phyloP scores from a whole-genome alignment of 176 grass and related monocot genomes.

The Lolium perenne region DNA sequence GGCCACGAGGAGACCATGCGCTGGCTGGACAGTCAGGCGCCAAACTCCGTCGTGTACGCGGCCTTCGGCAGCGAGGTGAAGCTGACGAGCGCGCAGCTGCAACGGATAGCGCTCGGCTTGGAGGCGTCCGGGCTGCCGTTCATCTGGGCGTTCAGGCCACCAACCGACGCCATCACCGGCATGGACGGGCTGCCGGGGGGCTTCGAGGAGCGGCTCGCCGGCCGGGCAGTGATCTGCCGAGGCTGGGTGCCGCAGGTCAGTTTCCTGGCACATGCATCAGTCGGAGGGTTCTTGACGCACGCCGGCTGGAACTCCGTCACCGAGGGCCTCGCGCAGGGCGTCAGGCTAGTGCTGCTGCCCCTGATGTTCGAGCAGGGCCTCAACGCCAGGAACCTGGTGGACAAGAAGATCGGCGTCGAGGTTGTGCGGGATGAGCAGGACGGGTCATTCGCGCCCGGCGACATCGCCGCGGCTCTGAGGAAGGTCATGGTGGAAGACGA shows the following conservation, averaged over 20 bases:
- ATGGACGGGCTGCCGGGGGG: conserved; percentile 35
- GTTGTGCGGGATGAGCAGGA: conserved; percentile 55
- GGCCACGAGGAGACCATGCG: conserved; percentile 23
- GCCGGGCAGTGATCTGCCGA: conserved; percentile 39
- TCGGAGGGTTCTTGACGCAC: conserved; percentile 70
- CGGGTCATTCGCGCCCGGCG: conserved; percentile 51
- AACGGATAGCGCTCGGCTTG: conserved; percentile 57
- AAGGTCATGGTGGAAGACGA: conserved; percentile 55
- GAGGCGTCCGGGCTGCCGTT: conserved; percentile 59
- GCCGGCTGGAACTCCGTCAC: conserved; percentile 61
- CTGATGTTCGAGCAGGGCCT: conserved; percentile 70
- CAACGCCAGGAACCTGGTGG: conserved; percentile 58
- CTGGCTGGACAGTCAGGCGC: conserved; percentile 56
- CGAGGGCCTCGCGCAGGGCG: conserved; percentile 55
- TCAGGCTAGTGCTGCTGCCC: conserved; percentile 59
- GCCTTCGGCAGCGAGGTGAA: conserved; percentile 77
- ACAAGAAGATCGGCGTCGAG: conserved; percentile 51
- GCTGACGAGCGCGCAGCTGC: conserved; percentile 48
- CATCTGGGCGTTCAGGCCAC: conserved; percentile 63
- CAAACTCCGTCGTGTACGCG: conserved; percentile 58
- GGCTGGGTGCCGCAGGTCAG: conserved; percentile 63
- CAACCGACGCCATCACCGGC: not conserved
- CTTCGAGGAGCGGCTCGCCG: conserved; percentile 42
- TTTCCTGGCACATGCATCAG: conserved; percentile 52
- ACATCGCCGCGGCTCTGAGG: conserved; percentile 54